A percentile compares a stretch with the other conserved stretches of the same genome.
These are phyloP conservation scores for Fusarium decemcellulare DNA, from an alignment of 2,329 filamentous ascomycete genomes.

Conservation along the genomic window DNA sequence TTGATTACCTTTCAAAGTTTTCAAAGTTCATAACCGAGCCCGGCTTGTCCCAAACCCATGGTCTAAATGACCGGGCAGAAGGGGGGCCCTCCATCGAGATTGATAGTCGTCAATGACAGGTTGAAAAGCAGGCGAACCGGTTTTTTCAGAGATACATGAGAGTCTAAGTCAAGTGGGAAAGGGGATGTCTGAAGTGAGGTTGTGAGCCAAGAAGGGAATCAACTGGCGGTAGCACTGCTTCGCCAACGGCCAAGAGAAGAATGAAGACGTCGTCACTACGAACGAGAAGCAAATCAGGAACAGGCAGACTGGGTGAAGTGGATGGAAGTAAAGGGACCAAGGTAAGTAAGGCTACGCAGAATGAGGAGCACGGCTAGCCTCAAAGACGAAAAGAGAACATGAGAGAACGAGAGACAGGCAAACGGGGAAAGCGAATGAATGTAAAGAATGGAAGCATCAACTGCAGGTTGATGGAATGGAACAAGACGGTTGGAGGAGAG, in stretches of 20 bases:
- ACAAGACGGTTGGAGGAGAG: conserved; percentile 10
- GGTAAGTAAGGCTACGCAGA: conserved; percentile 30
- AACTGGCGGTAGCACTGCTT: conserved; percentile 39
- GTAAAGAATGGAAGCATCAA: conserved; percentile 37
- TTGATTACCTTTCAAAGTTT: conserved; percentile 29
- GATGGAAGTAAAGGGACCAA: conserved; percentile 3
- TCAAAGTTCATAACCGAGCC: conserved; percentile 45
- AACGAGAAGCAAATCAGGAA: conserved; percentile 27
- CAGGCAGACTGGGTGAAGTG: neutral
- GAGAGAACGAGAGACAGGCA: conserved; percentile 23
- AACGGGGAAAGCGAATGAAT: conserved; percentile 27
- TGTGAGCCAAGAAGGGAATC: conserved; percentile 21
- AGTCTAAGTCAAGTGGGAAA: conserved; percentile 24
- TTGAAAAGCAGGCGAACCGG: conserved; percentile 11
- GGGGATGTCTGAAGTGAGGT: conserved; percentile 2
- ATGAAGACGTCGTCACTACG: conserved; percentile 32
- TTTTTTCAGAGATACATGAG: conserved; percentile 12
- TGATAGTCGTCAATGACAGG: conserved; percentile 20
- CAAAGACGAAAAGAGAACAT: conserved; percentile 27
- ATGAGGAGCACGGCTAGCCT: conserved; percentile 46
- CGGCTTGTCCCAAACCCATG: conserved; percentile 44
- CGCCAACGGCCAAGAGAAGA: conserved; percentile 24
- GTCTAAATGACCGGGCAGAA: conserved; percentile 40
- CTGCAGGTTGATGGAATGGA: conserved; percentile 7
- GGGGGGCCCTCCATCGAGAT: conserved; percentile 44